These are phyloP conservation scores for Hyaloperonospora brassicae DNA, from an alignment of 352 stramenopile genomes.

Conservation along the genomic window DNA sequence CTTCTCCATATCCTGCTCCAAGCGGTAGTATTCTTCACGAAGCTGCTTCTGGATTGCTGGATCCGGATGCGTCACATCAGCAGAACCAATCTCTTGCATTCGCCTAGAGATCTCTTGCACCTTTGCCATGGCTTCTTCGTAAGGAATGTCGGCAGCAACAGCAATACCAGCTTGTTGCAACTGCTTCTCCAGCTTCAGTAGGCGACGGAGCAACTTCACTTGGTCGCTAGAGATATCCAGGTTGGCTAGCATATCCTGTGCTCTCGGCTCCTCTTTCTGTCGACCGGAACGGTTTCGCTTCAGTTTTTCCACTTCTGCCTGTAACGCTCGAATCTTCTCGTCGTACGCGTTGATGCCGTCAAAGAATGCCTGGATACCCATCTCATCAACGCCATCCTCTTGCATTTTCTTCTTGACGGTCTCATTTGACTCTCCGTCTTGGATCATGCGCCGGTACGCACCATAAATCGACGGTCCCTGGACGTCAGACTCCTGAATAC, in stretches of 20 bases:
- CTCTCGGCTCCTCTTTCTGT: conserved; percentile 41
- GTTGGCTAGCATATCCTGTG: conserved; percentile 60
- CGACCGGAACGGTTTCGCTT: conserved; percentile 49
- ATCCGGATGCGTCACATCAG: conserved; percentile 83
- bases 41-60: conserved; percentile 73
- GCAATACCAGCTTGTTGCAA: conserved; percentile 78
- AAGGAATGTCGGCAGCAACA: conserved; percentile 89
- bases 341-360: conserved; percentile 80
- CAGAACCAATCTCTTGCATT: conserved; percentile 89
- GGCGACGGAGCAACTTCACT: conserved; percentile 64
- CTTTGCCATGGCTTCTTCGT: conserved; percentile 87
- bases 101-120: conserved; percentile 85
- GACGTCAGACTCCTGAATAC: conserved; percentile 61
- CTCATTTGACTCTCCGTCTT: conserved; percentile 59
- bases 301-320: conserved; percentile 80
- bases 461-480: conserved; percentile 48
- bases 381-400: conserved; percentile 66
- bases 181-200: conserved; percentile 81
- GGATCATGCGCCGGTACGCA: conserved; percentile 59
- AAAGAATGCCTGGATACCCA: conserved; percentile 69
- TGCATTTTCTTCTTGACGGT: conserved; percentile 71
- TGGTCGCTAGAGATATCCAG: conserved; percentile 70
- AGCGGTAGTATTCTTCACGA: conserved; percentile 88
- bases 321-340: conserved; percentile 70
- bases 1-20: conserved; percentile 92